Evolutionary conservation across 495 filamentous ascomycete genomes (phyloP), one percentile per base, ranked within the genome.

Genomic region (Physcia stellaris): DNA sequence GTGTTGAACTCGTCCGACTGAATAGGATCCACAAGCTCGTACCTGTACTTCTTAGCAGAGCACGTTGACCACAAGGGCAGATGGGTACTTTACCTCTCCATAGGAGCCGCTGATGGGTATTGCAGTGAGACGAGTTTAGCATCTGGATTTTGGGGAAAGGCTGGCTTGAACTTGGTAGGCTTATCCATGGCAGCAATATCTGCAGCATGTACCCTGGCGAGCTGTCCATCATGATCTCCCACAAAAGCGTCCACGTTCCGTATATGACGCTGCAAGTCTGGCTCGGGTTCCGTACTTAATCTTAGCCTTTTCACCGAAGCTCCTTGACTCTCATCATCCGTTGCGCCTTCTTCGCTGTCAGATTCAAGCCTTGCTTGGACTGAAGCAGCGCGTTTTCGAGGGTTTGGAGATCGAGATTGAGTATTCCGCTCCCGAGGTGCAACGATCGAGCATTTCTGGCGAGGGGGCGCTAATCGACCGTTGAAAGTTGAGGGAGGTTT

Each of bases 1-100:
- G 86, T 79, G 45, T 84, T 77, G 61, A 94, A 94, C 49, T 90
- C 75, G 39, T 79, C 70, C 22, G 63, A 72, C 28, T 90, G 83
- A 42, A 74, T 75, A 12, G 83, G 78, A 37, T 70, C 70, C 22
- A 87, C 80, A 6, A 87, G 72, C 40, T 88, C 67, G 50, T 85
- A 96, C 46, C 80, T 83, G 49, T 15, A 26, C n/a, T 13, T 10
- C 40, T 34, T n/a, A 37, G 32, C 27, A 37, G 17, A 17, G 49
- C 51, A 28, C 20, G 22, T 12, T 15, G 6, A 15, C 26, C 45
- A 56, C 47, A 32, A 38, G 40, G 37, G 31, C 6, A 35, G 23
- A 21, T 39, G 43, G 42, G 39, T 35, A 26, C 4, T 60, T 40
- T 73, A 80, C 80, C 66, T 69, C 54, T 87, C 83, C 39, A 67